Evolutionary conservation across 2,329 filamentous ascomycete species (phyloP).

Genomic region (Colletotrichum tropicicola): DNA sequence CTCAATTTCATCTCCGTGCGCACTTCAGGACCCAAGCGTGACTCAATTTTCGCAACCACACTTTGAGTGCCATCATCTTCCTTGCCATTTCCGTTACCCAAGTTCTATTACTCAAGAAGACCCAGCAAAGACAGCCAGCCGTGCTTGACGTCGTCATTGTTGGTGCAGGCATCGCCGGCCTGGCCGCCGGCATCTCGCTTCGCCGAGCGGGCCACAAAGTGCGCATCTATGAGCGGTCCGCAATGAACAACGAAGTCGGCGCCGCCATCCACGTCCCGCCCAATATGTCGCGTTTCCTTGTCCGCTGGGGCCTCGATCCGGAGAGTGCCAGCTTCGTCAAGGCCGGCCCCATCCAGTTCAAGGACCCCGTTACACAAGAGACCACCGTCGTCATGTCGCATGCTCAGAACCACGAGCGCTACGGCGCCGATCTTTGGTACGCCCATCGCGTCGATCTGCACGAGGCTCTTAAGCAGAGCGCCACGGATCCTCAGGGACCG

Average conservation of each 20-base stretch:
- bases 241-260: conserved; percentile 45
- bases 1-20: too few species aligned
- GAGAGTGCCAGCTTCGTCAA: conserved; percentile 37
- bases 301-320: conserved; percentile 46
- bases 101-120: conserved; percentile 32
- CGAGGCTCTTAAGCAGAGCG: conserved; percentile 43
- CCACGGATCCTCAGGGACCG: conserved; percentile 37
- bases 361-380: conserved; percentile 36
- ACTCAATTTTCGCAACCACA: too few species aligned
- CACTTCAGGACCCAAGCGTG: too few species aligned
- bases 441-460: conserved; percentile 52
- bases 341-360: conserved; percentile 31
- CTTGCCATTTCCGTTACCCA: conserved; percentile 38
- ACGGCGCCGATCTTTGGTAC: conserved; percentile 41
- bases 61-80: too few species aligned
- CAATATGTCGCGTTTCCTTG: conserved; percentile 46
- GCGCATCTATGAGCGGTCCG: conserved; percentile 49
- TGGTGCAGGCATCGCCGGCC: conserved; percentile 51
- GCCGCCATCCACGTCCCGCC: conserved; percentile 49
- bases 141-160: conserved; percentile 49
- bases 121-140: too few species aligned
- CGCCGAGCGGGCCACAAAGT: conserved; percentile 48
- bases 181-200: conserved; percentile 48
- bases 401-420: conserved; percentile 31
- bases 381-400: conserved; percentile 31